phyloP scores from a whole-genome alignment of 192 early-diverging fungal genomes.

The Cladochytrium replicatum region DNA sequence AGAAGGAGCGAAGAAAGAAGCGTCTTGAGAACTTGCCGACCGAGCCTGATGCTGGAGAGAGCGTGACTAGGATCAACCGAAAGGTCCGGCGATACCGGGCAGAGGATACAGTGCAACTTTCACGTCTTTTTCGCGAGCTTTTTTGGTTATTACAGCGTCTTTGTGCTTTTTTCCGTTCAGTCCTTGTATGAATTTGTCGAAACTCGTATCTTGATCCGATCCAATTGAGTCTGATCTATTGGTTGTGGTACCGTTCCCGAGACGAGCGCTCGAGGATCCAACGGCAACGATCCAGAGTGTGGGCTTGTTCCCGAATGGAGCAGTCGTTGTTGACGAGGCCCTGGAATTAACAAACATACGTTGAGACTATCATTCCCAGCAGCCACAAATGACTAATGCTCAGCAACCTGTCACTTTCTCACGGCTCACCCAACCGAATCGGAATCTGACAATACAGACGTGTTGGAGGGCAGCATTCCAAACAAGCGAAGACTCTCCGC shows the following conservation, averaged over 20 bases:
- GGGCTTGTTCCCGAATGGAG: slow-evolving; percentile 69
- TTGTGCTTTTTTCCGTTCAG: neutral
- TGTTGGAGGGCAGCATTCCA: no score
- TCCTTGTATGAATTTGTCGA: slow-evolving; percentile 69
- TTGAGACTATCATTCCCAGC: no score
- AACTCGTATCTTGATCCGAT: slow-evolving; percentile 42
- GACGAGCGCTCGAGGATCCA: slow-evolving; percentile 49
- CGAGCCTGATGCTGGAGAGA: slow-evolving; percentile 36
- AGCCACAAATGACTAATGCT: no score
- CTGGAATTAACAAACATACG: no score
- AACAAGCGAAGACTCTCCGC: no score
- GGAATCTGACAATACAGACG: no score
- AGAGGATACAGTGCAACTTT: slow-evolving; percentile 50
- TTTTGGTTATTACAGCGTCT: neutral
- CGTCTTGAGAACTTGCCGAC: slow-evolving; percentile 38
- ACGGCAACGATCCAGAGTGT: slow-evolving; percentile 47
- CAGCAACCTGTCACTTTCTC: no score
- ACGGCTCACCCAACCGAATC: no score
- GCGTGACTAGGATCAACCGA: slow-evolving; percentile 56
- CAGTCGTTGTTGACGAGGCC: slow-evolving; percentile 65
- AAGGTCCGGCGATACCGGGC: slow-evolving; percentile 56
- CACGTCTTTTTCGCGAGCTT: slow-evolving; percentile 7
- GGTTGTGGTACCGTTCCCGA: slow-evolving; percentile 74
- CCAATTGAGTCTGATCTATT: slow-evolving; percentile 60
- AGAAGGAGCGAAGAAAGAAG: slow-evolving; percentile 42